Conservation (phyloP, 768 basidiomycete species). For the Russula foetens region DNA sequence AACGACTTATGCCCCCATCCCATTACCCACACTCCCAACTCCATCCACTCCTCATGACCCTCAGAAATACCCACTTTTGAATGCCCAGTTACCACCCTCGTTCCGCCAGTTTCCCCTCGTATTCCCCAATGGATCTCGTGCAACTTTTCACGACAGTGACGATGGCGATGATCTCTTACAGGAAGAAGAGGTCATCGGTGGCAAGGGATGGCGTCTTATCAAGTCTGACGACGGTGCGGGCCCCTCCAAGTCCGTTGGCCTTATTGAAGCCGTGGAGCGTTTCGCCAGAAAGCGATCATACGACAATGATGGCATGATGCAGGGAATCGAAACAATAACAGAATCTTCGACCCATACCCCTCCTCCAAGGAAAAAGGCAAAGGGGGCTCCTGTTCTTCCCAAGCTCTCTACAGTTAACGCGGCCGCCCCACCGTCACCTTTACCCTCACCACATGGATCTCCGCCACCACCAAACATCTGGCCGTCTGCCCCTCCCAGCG, state of each 20-base stretch:
- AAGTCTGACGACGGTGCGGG: slow-evolving; percentile 53
- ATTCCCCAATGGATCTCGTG: slow-evolving; percentile 74
- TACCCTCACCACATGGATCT: slow-evolving; percentile 81
- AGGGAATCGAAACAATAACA: slow-evolving; percentile 59
- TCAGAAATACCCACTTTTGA: slow-evolving; percentile 71
- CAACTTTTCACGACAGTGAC: slow-evolving; percentile 63
- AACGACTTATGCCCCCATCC: slow-evolving; percentile 84
- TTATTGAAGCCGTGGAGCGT: slow-evolving; percentile 76
- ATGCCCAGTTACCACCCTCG: slow-evolving; percentile 65
- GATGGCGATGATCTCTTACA: slow-evolving; percentile 60
- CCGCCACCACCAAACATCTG: slow-evolving; percentile 68
- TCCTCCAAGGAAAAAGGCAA: slow-evolving; percentile 68
- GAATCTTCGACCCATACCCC: slow-evolving; percentile 40
- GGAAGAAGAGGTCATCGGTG: slow-evolving; percentile 57
- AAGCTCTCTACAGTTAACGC: slow-evolving; percentile 55
- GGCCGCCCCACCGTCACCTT: slow-evolving; percentile 75
- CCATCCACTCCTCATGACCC: slow-evolving; percentile 67
- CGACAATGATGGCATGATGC: slow-evolving; percentile 53
- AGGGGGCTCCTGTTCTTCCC: slow-evolving; percentile 48
- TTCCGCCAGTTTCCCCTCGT: slow-evolving; percentile 68
- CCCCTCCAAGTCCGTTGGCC: slow-evolving; percentile 45
- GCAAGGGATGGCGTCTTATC: slow-evolving; percentile 70
- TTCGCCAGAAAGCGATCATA: slow-evolving; percentile 59
- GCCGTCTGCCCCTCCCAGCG: slow-evolving; percentile 79
- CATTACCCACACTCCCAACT: slow-evolving; percentile 62